Conservation (phyloP, 257 asterid species). For the Pogostemon cablin region DNA sequence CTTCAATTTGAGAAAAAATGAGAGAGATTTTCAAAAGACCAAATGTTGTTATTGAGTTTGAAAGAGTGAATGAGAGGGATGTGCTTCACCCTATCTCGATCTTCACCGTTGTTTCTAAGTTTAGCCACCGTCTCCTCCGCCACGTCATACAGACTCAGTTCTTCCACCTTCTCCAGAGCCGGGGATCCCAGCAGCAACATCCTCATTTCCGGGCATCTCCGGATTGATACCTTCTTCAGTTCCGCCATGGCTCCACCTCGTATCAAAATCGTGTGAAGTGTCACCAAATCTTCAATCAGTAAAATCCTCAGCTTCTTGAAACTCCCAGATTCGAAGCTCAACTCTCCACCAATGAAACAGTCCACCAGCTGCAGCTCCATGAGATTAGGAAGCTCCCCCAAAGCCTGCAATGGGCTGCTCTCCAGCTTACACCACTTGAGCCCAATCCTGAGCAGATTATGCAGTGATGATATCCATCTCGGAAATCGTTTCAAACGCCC, state of each 20-base stretch:
- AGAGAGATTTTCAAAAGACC: constrained; percentile 10
- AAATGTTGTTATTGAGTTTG: neutral
- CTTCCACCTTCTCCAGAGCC: constrained; percentile 27
- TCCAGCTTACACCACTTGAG: constrained; percentile 35
- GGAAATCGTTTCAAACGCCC: constrained; percentile 34
- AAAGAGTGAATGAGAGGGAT: constrained; percentile 27
- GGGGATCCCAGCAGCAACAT: constrained; percentile 21
- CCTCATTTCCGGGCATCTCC: constrained; percentile 24
- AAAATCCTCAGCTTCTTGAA: no score
- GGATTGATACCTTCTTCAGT: no score
- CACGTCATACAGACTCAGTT: constrained; percentile 39
- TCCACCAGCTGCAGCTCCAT: constrained; percentile 41
- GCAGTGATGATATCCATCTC: constrained; percentile 28
- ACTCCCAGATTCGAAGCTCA: constrained; percentile 26
- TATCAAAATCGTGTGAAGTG: no score
- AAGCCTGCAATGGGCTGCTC: constrained; percentile 31
- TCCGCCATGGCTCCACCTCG: no score
- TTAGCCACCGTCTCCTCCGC: constrained; percentile 19
- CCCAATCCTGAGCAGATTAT: constrained; percentile 26
- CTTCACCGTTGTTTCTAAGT: constrained; percentile 21
- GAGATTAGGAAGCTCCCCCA: constrained; percentile 26
- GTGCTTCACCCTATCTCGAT: neutral
- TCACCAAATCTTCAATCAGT: no score
- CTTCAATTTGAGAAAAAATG: neutral
- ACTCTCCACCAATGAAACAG: constrained; percentile 27